Conservation (phyloP, 169 alveolate genomes). For the Condylostoma magnum region DNA sequence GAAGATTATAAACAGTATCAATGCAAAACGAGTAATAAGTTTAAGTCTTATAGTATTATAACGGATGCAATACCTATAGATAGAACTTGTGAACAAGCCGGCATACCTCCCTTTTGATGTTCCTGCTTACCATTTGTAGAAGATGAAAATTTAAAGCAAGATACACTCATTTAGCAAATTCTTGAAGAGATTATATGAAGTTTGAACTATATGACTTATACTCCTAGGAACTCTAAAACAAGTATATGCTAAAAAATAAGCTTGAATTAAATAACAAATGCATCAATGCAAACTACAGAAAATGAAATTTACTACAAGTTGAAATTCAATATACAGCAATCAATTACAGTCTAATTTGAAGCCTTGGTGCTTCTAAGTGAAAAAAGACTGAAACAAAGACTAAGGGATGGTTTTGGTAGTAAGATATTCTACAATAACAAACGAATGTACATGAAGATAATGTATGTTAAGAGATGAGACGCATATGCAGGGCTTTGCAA, state of each 20-base stretch:
- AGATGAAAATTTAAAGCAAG: not conserved
- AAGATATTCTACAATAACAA: not conserved
- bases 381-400: not conserved
- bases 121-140: conserved; percentile 19
- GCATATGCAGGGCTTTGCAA: conserved; percentile 19
- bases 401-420: not conserved
- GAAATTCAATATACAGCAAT: not conserved
- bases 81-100: conserved; percentile 16
- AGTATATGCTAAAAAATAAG: not conserved
- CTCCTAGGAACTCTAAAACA: not conserved
- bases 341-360: conserved; percentile 5
- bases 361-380: not conserved
- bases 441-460: not conserved
- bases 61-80: conserved; percentile 8
- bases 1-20: too few relatives aligned
- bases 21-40: not conserved
- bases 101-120: conserved; percentile 19
- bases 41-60: not conserved
- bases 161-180: not conserved
- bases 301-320: not conserved
- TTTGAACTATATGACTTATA: not conserved
- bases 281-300: not conserved
- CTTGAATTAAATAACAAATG: not conserved
- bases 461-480: conserved; percentile 11
- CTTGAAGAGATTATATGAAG: not conserved